Percentiles rank a stretch among this genome's conserved stretches.
Conservation (phyloP, 1,284 basidiomycete species). For the Tausonia pullulans region DNA sequence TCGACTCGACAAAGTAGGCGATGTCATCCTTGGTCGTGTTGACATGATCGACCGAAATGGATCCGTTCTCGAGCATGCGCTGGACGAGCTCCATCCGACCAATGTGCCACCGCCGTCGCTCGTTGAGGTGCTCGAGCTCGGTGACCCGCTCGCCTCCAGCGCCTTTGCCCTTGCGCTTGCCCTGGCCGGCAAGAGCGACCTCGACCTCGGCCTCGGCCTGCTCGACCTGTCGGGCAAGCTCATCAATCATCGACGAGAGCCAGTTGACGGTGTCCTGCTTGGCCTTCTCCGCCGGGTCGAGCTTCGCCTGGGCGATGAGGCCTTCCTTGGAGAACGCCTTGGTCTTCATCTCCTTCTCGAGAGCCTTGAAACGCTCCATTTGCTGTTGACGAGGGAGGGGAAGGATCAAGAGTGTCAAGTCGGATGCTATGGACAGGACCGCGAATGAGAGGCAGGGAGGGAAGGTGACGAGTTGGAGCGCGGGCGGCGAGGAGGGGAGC, state of each 20-base stretch:
- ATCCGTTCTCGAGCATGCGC: slow-evolving; percentile 87
- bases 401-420: not conserved
- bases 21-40: slow-evolving; percentile 85
- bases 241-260: slow-evolving; percentile 79
- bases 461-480: too few species aligned
- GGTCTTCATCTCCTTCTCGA: slow-evolving; percentile 99
- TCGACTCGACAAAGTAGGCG: slow-evolving; percentile 91
- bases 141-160: slow-evolving; percentile 59
- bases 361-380: slow-evolving; percentile 99
- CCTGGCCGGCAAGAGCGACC: slow-evolving; percentile 47
- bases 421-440: not conserved
- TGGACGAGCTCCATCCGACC: slow-evolving; percentile 85
- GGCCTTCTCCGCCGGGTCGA: slow-evolving; percentile 94
- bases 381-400: slow-evolving; percentile 48
- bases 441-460: too few species aligned
- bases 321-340: slow-evolving; percentile 99
- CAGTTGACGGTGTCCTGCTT: slow-evolving; percentile 82
- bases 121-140: slow-evolving; percentile 80
- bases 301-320: slow-evolving; percentile 80
- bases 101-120: slow-evolving; percentile 92
- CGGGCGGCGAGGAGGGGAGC: too few species aligned
- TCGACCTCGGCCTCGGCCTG: slow-evolving; percentile 92
- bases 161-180: slow-evolving; percentile 66
- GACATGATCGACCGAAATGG: slow-evolving; percentile 71
- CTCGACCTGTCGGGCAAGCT: slow-evolving; percentile 87